Evolutionary conservation across 768 basidiomycete species (phyloP).

Genomic region (Mycena albidolilacea): DNA sequence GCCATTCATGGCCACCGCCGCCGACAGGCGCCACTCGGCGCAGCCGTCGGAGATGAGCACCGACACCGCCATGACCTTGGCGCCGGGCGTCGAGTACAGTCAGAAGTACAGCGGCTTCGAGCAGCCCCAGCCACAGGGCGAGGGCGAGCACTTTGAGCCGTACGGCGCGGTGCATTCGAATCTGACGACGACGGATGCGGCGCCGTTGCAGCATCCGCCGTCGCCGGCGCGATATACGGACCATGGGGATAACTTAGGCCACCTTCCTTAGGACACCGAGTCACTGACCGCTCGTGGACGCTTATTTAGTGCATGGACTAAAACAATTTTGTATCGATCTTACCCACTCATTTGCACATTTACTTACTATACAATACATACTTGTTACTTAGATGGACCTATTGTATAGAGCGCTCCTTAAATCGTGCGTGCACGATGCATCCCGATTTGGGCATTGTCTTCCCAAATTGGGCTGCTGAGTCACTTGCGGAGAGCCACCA

Average conservation of each 20-base stretch:
- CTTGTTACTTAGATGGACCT: too few relatives aligned
- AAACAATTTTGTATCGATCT: neutral
- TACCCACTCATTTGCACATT: too few relatives aligned
- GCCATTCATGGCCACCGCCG: constrained; percentile 34
- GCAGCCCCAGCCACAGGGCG: neutral
- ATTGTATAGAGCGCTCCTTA: neutral
- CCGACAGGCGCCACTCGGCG: neutral
- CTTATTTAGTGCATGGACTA: neutral
- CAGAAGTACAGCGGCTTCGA: neutral
- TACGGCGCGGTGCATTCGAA: constrained; percentile 32
- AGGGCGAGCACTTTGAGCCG: neutral
- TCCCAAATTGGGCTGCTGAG: neutral
- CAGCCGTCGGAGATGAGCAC: constrained; percentile 30
- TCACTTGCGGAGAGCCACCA: constrained; percentile 1
- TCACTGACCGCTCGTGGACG: neutral
- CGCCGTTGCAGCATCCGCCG: constrained; percentile 9
- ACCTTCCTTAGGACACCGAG: neutral
- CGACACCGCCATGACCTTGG: constrained; percentile 29
- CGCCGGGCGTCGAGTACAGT: constrained; percentile 34
- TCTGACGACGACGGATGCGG: constrained; percentile 20
- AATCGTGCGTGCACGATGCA: neutral
- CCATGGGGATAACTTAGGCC: neutral
- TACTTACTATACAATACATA: neutral
- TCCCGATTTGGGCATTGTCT: constrained; percentile 12
- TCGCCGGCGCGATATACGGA: constrained; percentile 10